Base-by-base conservation (phyloP, 163 green algal species). In the Scenedesmus sp. region DNA sequence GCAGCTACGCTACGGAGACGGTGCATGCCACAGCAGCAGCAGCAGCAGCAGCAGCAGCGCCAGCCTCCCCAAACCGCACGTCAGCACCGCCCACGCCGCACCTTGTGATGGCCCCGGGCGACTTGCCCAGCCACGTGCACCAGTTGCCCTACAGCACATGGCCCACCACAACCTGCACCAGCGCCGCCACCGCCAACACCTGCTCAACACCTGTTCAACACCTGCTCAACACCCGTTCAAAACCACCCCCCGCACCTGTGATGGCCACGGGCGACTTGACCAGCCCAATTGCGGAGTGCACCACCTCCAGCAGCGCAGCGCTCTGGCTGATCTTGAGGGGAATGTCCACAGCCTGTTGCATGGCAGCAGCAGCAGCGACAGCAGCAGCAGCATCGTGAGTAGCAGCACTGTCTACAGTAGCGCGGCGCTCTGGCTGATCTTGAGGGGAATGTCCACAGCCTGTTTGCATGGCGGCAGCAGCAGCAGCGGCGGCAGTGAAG, bases 281-380 rank as follows among this genome's bases (percentile, higher is more conserved):
- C 0, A 99, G 56, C 46, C 97, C 96, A 2, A 97, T 7, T 0
- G 93, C 94, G 57, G 93, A 96, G 93, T 99, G 97, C 46, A 98
- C 73, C 23, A 99, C 95, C 94, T 99, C 97, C 91, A 98, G 70
- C 0, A 99, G 70, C 8, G 97, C 97, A 2, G 96, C 96, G 8
- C 96, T 98, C 91, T 99, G 97, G 2, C 94, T 95, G n/a, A 97
- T 90, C 93, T 98, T 97, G 18, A 99, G 91, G 0, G 96, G 95
- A 7, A 96, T 6, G 88, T 97, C 93, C 3, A 97, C 94, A 16
- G 90, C 92, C 95, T 97, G 91, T 67, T 55, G 34, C 18, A 67
- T 15, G 54, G 82, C 82, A 89, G 55, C 4, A 82, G 55, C 23
- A 62, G 56, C 9, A 55, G 46, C 84, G 55, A 3, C 57, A 88